A percentile compares a stretch with the other conserved stretches of the same genome.
phyloP scores from a whole-genome alignment of 768 basidiomycete genomes.

The Suillus discolor region DNA sequence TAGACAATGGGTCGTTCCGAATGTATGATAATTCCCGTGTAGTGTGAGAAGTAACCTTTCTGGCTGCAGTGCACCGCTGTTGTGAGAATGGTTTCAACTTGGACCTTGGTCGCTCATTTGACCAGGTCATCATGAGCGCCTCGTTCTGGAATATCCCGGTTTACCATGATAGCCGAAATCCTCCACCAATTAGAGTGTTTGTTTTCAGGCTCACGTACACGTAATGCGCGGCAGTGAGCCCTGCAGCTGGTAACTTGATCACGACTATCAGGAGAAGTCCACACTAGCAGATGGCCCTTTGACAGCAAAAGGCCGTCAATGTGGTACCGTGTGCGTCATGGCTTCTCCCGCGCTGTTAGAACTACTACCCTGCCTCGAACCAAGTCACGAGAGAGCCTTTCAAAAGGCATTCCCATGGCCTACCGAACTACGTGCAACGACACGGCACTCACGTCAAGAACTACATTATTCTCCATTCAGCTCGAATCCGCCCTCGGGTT shows the following conservation, averaged over 20 bases:
- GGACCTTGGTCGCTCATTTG: neutral
- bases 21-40: conserved; percentile 21
- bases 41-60: conserved; percentile 26
- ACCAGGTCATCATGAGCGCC: neutral
- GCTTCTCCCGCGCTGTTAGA: conserved; percentile 9
- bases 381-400: neutral
- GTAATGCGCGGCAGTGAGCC: neutral
- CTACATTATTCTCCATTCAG: neutral
- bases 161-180: neutral
- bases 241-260: conserved; percentile 6
- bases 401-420: conserved; percentile 6
- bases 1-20: conserved; percentile 2
- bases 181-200: conserved; percentile 1
- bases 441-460: conserved; percentile 6
- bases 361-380: conserved; percentile 8
- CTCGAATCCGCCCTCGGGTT: neutral
- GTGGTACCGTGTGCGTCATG: neutral
- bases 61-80: neutral
- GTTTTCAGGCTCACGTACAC: neutral
- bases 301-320: conserved; percentile 17
- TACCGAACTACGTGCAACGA: conserved; percentile 2
- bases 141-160: neutral
- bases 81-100: conserved; percentile 13
- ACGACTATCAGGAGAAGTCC: conserved; percentile 8
- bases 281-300: conserved; percentile 9